phyloP scores from a whole-genome alignment of 768 basidiomycete genomes.

The Tulasnella sp. region DNA sequence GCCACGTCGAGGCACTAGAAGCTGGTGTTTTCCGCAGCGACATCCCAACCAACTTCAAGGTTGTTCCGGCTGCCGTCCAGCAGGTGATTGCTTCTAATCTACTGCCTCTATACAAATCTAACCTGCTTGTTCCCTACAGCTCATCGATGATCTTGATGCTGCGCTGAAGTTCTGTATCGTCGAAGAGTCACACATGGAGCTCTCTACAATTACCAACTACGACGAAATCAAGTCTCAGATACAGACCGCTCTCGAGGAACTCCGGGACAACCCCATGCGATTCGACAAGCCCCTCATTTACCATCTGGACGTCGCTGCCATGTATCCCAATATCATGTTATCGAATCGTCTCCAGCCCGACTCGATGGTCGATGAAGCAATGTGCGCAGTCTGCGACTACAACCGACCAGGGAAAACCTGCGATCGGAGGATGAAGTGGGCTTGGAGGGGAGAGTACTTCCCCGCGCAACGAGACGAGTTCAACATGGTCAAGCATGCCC shows the following conservation, averaged over 20 bases:
- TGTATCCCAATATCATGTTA: constrained; percentile 99
- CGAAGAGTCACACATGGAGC: constrained; percentile 72
- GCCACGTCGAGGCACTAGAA: constrained; percentile 97
- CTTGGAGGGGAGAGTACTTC: constrained; percentile 98
- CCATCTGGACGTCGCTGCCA: constrained; percentile 97
- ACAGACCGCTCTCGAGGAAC: constrained; percentile 68
- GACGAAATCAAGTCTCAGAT: constrained; percentile 85
- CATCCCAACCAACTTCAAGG: constrained; percentile 91
- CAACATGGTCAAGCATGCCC: constrained; percentile 97
- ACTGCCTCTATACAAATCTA: constrained; percentile 2
- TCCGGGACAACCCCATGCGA: constrained; percentile 88
- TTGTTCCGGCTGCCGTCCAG: constrained; percentile 81
- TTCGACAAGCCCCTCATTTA: constrained; percentile 93
- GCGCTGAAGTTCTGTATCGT: constrained; percentile 85
- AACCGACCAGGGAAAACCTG: constrained; percentile 95
- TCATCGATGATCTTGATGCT: constrained; percentile 90
- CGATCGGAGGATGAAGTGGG: constrained; percentile 92
- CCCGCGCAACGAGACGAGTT: constrained; percentile 95
- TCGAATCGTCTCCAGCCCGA: constrained; percentile 98
- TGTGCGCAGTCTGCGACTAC: constrained; percentile 97
- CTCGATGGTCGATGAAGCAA: constrained; percentile 93
- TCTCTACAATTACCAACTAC: constrained; percentile 91
- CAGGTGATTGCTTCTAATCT: constrained; percentile 48
- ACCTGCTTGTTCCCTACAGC: constrained; percentile 44
- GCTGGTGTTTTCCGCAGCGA: constrained; percentile 98